Conservation (phyloP, 352 stramenopile species). For the Globisporangium ultimum region DNA sequence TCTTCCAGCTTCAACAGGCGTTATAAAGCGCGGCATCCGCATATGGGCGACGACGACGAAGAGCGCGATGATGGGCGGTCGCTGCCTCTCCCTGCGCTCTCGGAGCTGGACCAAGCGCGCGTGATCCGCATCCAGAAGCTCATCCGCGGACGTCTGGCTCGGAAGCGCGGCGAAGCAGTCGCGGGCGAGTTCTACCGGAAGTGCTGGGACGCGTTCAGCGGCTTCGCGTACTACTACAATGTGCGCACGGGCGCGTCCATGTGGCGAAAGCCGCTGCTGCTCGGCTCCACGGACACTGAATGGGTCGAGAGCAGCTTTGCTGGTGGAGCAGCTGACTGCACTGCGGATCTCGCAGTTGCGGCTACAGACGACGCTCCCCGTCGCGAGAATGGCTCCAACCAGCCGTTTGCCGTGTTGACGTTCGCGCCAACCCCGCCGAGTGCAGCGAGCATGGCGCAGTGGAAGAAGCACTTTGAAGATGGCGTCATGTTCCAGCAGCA, state of each 20-base stretch:
- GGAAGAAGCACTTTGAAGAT: conserved; percentile 22
- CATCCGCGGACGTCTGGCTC: conserved; percentile 26
- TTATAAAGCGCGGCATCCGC: too few species aligned
- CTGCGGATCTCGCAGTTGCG: neutral
- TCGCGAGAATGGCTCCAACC: neutral
- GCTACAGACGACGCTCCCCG: neutral
- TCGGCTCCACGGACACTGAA: conserved; percentile 23
- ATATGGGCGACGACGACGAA: too few species aligned
- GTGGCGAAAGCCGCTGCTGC: conserved; percentile 43
- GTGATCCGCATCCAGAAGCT: conserved; percentile 36
- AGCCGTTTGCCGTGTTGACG: neutral
- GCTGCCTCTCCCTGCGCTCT: neutral
- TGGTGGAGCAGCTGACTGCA: neutral
- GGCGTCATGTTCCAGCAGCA: conserved; percentile 32
- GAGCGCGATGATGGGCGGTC: too few species aligned
- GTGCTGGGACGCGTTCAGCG: conserved; percentile 38
- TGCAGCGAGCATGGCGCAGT: conserved; percentile 20
- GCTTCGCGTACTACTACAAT: conserved; percentile 50
- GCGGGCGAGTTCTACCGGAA: conserved; percentile 38
- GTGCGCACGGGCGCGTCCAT: conserved; percentile 33
- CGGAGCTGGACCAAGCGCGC: conserved; percentile 6
- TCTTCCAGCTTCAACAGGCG: too few species aligned
- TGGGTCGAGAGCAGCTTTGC: neutral
- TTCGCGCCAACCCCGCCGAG: neutral
- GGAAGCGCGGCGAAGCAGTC: conserved; percentile 21